A percentile compares a stretch with the other conserved stretches of the same genome.
Conservation (phyloP, 208 protist species). For the Balamuthia mandrillaris region DNA sequence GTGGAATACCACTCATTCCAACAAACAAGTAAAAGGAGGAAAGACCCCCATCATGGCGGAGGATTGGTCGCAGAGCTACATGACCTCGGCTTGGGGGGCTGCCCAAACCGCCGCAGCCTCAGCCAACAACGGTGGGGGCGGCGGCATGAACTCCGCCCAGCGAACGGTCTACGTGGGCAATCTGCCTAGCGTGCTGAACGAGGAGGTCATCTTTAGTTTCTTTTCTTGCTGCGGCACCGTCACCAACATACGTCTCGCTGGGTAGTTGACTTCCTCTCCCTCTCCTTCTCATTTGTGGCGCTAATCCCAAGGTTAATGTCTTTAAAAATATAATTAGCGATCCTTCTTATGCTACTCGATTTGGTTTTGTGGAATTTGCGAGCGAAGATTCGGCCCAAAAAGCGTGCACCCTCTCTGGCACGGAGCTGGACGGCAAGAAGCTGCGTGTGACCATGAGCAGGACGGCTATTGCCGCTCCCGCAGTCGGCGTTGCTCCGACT, state of each 20-base stretch:
- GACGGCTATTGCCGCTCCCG: not conserved
- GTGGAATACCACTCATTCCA: too few relatives aligned
- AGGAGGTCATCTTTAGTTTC: not conserved
- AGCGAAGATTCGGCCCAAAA: not conserved
- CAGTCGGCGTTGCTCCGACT: not conserved
- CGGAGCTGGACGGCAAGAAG: not conserved
- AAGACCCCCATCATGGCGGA: not conserved
- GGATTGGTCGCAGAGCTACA: not conserved
- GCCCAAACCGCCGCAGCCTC: not conserved
- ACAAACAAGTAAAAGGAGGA: not conserved
- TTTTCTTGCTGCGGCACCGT: conserved; percentile 12
- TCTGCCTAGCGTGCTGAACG: not conserved
- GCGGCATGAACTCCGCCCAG: not conserved
- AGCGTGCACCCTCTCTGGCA: not conserved
- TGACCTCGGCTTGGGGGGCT: not conserved
- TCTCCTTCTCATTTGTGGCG: not conserved
- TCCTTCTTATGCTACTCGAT: not conserved
- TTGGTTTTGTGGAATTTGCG: conserved; percentile 30
- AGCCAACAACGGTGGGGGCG: not conserved
- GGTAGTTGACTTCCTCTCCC: not conserved
- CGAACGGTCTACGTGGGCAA: conserved; percentile 24
- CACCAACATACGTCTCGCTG: conserved; percentile 19
- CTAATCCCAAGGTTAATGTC: not conserved
- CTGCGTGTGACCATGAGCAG: conserved; percentile 21
- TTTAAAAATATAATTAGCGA: conserved; percentile 5